Conservation (phyloP, 495 filamentous ascomycete genomes). For the Penicillium salamii region DNA sequence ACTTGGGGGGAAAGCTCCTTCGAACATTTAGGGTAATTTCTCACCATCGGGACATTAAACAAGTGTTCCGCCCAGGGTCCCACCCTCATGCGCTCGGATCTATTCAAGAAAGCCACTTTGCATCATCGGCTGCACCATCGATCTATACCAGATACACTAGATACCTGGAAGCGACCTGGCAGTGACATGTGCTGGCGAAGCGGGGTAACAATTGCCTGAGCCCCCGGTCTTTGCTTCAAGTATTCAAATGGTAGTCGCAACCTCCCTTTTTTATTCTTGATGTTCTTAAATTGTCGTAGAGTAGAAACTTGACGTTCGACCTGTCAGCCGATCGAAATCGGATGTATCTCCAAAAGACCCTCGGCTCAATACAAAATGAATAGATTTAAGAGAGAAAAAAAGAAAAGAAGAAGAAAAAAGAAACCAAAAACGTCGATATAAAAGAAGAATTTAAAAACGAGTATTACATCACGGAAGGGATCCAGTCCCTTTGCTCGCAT, state of each 20-base stretch:
- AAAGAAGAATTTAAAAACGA: too few relatives aligned
- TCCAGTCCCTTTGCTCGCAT: slow-evolving; percentile 3
- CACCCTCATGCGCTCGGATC: slow-evolving; percentile 7
- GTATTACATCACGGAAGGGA: slow-evolving; percentile 23
- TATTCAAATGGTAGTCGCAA: neutral
- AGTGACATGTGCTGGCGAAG: neutral
- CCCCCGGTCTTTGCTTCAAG: neutral
- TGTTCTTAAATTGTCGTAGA: too few relatives aligned
- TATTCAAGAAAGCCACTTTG: slow-evolving; percentile 9
- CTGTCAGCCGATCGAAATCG: neutral
- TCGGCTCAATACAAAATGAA: neutral
- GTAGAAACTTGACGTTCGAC: too few relatives aligned
- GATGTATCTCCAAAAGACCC: neutral
- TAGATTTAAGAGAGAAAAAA: neutral
- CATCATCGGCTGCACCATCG: slow-evolving; percentile 1
- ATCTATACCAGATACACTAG: neutral
- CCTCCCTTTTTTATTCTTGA: too few relatives aligned
- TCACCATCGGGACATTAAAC: too few relatives aligned
- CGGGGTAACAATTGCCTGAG: slow-evolving; percentile 1
- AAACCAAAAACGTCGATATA: neutral
- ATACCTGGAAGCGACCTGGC: neutral
- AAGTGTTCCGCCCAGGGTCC: neutral
- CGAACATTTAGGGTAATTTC: too few relatives aligned
- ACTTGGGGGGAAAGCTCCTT: too few relatives aligned
- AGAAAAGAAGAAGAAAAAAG: neutral